Conservation (phyloP, 352 stramenopile genomes). For the Phytophthora multivora region DNA sequence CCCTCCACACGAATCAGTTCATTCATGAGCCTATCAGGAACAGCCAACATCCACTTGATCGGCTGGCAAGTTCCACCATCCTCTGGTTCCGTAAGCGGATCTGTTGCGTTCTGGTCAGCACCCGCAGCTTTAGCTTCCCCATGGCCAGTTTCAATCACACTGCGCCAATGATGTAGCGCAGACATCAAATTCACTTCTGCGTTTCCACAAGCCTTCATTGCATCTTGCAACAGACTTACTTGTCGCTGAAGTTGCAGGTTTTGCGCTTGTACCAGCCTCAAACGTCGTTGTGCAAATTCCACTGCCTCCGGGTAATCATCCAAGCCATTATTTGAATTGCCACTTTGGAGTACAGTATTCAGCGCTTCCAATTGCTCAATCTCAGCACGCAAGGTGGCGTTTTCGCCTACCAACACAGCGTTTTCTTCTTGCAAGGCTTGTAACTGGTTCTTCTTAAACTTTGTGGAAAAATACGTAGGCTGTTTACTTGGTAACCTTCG, state of each 20-base stretch:
- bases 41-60: constrained; percentile 51
- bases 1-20: constrained; percentile 40
- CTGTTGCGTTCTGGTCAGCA: constrained; percentile 32
- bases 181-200: constrained; percentile 42
- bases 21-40: constrained; percentile 38
- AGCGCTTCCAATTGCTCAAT: constrained; percentile 55
- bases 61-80: constrained; percentile 4
- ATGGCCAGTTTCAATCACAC: constrained; percentile 43
- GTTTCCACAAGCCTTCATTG: constrained; percentile 36
- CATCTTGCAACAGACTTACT: constrained; percentile 48
- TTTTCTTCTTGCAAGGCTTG: constrained; percentile 55
- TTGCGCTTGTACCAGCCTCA: constrained; percentile 55
- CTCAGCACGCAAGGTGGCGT: constrained; percentile 46
- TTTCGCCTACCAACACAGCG: constrained; percentile 37
- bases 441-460: constrained; percentile 51
- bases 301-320: constrained; percentile 2
- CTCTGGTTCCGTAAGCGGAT: not conserved
- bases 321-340: constrained; percentile 25
- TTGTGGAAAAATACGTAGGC: constrained; percentile 33
- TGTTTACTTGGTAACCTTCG: constrained; percentile 28
- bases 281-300: constrained; percentile 34
- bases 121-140: constrained; percentile 50
- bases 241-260: constrained; percentile 71
- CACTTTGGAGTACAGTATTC: constrained; percentile 37
- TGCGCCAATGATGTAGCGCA: constrained; percentile 44